Evolutionary conservation across 495 filamentous ascomycete genomes (phyloP).

Genomic region (Lepraria neglecta): DNA sequence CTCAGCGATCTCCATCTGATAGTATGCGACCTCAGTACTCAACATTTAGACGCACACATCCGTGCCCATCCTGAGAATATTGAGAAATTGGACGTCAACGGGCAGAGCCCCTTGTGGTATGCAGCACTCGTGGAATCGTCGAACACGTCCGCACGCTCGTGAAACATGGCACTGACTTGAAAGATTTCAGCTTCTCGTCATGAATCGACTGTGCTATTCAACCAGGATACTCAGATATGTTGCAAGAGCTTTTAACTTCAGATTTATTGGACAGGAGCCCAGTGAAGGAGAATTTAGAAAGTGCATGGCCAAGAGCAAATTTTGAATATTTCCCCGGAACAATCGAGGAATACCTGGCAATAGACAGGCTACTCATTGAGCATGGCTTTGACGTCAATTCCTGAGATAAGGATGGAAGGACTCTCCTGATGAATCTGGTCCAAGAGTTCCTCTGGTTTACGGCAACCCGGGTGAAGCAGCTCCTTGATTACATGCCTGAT

Average conservation of each 20-base stretch:
- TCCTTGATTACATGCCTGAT: neutral
- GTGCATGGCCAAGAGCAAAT: no score
- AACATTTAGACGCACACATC: neutral
- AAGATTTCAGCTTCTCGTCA: neutral
- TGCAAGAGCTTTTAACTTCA: neutral
- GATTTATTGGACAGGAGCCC: neutral
- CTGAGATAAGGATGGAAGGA: neutral
- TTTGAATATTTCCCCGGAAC: no score
- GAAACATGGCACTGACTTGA: neutral
- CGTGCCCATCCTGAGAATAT: neutral
- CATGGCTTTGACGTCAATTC: neutral
- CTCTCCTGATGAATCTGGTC: neutral
- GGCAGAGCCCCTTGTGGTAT: slow-evolving; percentile 3
- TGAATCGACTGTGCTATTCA: no score
- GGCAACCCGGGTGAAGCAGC: neutral
- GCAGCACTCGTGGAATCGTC: neutral
- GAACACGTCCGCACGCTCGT: neutral
- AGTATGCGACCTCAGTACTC: neutral
- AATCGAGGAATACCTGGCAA: neutral
- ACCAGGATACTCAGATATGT: neutral
- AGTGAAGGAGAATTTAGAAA: no score
- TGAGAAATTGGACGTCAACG: neutral
- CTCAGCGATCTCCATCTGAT: slow-evolving; percentile 1
- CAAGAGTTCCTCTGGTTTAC: rapidly evolving
- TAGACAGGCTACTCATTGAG: neutral